Conservation (phyloP, 2,329 filamentous ascomycete species). For the Fusarium nurragi region DNA sequence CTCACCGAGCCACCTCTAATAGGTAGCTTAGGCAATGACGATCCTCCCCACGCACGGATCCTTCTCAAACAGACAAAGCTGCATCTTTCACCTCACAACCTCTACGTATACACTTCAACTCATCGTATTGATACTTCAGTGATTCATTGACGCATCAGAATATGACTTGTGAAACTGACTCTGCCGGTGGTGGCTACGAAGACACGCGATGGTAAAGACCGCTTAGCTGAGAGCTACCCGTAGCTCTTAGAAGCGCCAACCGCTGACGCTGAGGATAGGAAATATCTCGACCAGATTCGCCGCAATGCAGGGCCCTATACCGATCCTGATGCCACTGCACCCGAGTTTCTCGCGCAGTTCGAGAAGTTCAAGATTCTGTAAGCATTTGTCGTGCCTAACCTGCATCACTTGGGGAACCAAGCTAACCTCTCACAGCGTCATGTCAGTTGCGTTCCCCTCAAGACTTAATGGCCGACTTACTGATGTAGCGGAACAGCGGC, state of each 20-base stretch:
- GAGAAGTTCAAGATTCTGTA: slow-evolving; percentile 80
- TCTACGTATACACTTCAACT: background rate
- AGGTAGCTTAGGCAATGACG: slow-evolving; percentile 33
- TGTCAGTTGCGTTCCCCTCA: slow-evolving; percentile 51
- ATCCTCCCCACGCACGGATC: slow-evolving; percentile 38
- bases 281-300: slow-evolving; percentile 83
- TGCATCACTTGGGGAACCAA: background rate
- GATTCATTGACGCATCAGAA: background rate
- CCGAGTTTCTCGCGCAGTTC: slow-evolving; percentile 65
- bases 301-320: slow-evolving; percentile 83
- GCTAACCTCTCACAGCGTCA: slow-evolving; percentile 56
- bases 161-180: slow-evolving; percentile 44
- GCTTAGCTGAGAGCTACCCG: slow-evolving; percentile 18
- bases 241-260: slow-evolving; percentile 11
- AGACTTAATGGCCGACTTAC: slow-evolving; percentile 9
- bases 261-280: slow-evolving; percentile 62
- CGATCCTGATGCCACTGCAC: slow-evolving; percentile 66
- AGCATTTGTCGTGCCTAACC: slow-evolving; percentile 46
- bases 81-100: slow-evolving; percentile 13
- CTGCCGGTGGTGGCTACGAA: slow-evolving; percentile 39
- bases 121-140: background rate
- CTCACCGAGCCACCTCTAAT: slow-evolving; percentile 43
- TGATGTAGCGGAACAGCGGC: slow-evolving; percentile 65
- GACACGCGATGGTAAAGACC: slow-evolving; percentile 49
- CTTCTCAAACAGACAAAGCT: slow-evolving; percentile 1